Percentiles rank a stretch among this genome's conserved stretches.
These are phyloP conservation scores for Neurospora crassa DNA, from an alignment of 2,329 filamentous ascomycete genomes.

Conservation along the genomic window DNA sequence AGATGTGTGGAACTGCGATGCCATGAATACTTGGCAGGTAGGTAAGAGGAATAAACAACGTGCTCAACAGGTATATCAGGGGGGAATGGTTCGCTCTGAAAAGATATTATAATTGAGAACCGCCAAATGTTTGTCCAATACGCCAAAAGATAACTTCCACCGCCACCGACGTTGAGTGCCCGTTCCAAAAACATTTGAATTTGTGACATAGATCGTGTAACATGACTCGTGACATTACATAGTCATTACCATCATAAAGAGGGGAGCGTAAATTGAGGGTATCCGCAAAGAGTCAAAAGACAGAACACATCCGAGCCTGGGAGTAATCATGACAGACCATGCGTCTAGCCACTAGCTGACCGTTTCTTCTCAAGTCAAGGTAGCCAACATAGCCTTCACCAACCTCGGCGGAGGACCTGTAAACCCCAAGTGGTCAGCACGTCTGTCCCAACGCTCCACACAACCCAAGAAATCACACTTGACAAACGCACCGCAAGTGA, in stretches of 20 bases:
- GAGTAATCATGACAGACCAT: too few relatives aligned
- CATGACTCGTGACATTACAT: not conserved
- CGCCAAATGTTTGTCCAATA: slow-evolving; percentile 3
- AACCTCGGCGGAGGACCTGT: slow-evolving; percentile 54
- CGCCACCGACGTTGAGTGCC: not conserved
- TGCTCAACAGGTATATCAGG: not conserved
- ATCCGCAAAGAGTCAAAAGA: not conserved
- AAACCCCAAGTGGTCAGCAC: slow-evolving; percentile 14
- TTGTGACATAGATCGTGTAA: not conserved
- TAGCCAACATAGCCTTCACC: slow-evolving; percentile 61
- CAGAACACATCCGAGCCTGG: not conserved
- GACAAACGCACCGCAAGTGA: slow-evolving; percentile 27
- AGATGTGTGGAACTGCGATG: not conserved
- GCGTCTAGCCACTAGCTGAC: not conserved
- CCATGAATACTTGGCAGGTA: not conserved
- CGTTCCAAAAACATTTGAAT: not conserved
- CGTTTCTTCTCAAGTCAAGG: slow-evolving; percentile 42
- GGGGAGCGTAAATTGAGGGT: not conserved
- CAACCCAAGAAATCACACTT: slow-evolving; percentile 9
- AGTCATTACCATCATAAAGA: not conserved
- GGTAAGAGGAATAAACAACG: not conserved
- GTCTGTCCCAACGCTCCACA: slow-evolving; percentile 9
- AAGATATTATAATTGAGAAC: not conserved
- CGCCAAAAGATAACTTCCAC: not conserved
- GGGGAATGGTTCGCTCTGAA: not conserved